A percentile compares a stretch with the other conserved stretches of the same genome.
phyloP scores from a whole-genome alignment of 1,284 basidiomycete species.

The Kwoniella shivajii region DNA sequence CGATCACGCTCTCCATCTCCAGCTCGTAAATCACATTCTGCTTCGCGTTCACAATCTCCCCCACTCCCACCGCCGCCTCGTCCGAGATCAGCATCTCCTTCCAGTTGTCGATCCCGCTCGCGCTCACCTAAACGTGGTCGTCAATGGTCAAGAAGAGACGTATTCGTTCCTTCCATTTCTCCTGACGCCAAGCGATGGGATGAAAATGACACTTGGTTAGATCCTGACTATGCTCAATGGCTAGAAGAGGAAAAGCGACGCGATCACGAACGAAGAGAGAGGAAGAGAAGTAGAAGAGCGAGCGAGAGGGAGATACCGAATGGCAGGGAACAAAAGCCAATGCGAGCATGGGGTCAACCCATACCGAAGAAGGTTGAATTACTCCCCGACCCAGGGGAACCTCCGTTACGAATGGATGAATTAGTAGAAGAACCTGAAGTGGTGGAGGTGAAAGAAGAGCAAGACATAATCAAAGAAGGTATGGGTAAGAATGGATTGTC shows the following conservation, averaged over 20 bases:
- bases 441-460: background rate
- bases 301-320: background rate
- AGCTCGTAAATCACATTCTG: background rate
- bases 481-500: conserved; percentile 7
- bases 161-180: conserved; percentile 30
- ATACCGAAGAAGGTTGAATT: conserved; percentile 21
- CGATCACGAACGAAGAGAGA: conserved; percentile 18
- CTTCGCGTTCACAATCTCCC: background rate
- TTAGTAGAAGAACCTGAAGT: background rate
- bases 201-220: conserved; percentile 47
- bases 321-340: background rate
- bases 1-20: background rate
- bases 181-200: conserved; percentile 40
- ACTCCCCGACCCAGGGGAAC: conserved; percentile 21
- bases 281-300: conserved; percentile 7
- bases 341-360: conserved; percentile 10
- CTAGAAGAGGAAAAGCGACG: conserved; percentile 22
- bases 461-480: background rate
- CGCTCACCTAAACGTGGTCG: conserved; percentile 20
- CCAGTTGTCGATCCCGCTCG: conserved; percentile 11
- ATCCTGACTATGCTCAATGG: conserved; percentile 39
- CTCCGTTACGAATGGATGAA: conserved; percentile 16
- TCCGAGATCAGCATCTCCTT: background rate
- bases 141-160: conserved; percentile 25
- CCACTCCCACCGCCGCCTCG: conserved; percentile 1